Conservation (phyloP, 768 basidiomycete genomes). For the Termitomyces sp. region DNA sequence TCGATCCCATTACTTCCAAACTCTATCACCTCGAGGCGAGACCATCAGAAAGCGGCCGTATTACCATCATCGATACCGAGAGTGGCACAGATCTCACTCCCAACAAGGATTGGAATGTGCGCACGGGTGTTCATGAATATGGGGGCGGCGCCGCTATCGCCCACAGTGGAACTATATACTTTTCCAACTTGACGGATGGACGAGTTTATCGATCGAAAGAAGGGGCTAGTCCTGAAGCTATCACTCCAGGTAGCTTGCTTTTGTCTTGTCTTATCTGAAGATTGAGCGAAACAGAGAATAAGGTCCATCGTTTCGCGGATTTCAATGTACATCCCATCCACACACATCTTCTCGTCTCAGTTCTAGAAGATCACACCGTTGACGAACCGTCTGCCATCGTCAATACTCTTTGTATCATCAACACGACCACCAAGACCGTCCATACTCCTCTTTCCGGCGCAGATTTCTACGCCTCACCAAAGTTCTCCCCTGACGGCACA, state of each 20-base stretch:
- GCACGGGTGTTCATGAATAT: constrained; percentile 62
- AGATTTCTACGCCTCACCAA: constrained; percentile 67
- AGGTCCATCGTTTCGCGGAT: constrained; percentile 58
- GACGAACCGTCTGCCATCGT: constrained; percentile 47
- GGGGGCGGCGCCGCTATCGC: constrained; percentile 57
- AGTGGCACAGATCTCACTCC: constrained; percentile 46
- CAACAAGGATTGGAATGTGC: constrained; percentile 53
- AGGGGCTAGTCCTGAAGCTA: constrained; percentile 34
- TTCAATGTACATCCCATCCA: constrained; percentile 55
- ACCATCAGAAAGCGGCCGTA: constrained; percentile 48
- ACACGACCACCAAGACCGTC: constrained; percentile 41
- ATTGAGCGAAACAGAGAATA: constrained; percentile 31
- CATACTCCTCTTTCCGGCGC: constrained; percentile 48
- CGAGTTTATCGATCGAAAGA: constrained; percentile 41
- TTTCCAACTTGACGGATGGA: constrained; percentile 48
- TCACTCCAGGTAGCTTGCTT: constrained; percentile 57
- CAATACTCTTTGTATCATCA: constrained; percentile 56
- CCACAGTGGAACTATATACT: constrained; percentile 43
- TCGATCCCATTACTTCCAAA: constrained; percentile 43
- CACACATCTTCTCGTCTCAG: constrained; percentile 50
- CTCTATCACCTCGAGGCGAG: constrained; percentile 60
- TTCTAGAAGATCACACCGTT: constrained; percentile 70
- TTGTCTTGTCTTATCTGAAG: background rate
- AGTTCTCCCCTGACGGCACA: constrained; percentile 20
- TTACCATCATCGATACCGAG: constrained; percentile 52